Conservation (phyloP, 2,329 filamentous ascomycete genomes). For the Onygena corvina region DNA sequence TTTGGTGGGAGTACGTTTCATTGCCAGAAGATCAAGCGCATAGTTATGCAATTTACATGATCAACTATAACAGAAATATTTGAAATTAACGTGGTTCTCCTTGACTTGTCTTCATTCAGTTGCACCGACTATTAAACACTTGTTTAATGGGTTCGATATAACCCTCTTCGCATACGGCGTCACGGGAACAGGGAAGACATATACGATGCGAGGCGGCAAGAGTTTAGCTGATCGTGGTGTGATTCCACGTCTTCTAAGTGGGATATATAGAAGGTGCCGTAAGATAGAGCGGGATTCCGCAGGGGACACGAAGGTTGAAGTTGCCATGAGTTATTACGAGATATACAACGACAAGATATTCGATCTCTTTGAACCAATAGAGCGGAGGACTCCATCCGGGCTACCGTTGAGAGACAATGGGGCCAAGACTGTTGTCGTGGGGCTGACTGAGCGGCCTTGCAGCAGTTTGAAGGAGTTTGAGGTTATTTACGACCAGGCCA, state of each 20-base stretch:
- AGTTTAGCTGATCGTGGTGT: conserved; percentile 75
- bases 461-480: conserved; percentile 83
- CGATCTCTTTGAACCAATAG: conserved; percentile 74
- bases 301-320: conserved; percentile 57
- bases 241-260: conserved; percentile 73
- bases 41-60: neutral
- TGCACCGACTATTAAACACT: conserved; percentile 74
- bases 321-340: conserved; percentile 82
- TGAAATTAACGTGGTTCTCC: neutral
- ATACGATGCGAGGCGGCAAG: conserved; percentile 88
- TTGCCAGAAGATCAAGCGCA: neutral
- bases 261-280: conserved; percentile 71
- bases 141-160: conserved; percentile 73
- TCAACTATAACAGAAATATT: neutral
- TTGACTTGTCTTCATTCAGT: conserved; percentile 42
- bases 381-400: conserved; percentile 71
- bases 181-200: conserved; percentile 87
- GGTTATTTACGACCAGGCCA: conserved; percentile 76
- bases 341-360: conserved; percentile 96
- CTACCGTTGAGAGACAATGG: conserved; percentile 74
- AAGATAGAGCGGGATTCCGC: conserved; percentile 71
- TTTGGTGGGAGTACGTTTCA: neutral
- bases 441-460: conserved; percentile 70
- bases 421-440: conserved; percentile 76
- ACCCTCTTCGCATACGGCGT: conserved; percentile 90